Evolutionary conservation across 495 filamentous ascomycete species (phyloP).

Genomic region (Podospora sp.): DNA sequence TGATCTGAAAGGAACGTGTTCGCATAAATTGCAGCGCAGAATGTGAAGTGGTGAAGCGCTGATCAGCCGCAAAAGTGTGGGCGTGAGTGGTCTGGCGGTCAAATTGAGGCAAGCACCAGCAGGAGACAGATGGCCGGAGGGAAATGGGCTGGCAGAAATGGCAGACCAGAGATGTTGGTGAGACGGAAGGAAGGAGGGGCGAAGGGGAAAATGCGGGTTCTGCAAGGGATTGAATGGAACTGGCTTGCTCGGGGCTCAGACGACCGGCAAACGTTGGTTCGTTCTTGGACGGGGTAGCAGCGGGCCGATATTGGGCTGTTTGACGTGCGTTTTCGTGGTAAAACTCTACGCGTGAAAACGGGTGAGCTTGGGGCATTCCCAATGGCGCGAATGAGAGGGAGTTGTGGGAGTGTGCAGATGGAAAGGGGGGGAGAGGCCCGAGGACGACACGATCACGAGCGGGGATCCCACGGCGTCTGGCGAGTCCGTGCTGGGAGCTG

Average conservation of each 20-base stretch:
- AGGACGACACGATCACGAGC: constrained; percentile 13
- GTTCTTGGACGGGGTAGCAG: constrained; percentile 25
- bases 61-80: constrained; percentile 11
- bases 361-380: constrained; percentile 18
- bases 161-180: constrained; percentile 25
- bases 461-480: constrained; percentile 17
- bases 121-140: constrained; percentile 24
- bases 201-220: background rate
- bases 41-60: constrained; percentile 26
- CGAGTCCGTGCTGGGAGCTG: background rate
- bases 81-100: constrained; percentile 27
- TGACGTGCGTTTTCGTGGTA: constrained; percentile 41
- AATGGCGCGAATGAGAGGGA: too few relatives aligned
- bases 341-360: constrained; percentile 36
- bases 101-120: constrained; percentile 35
- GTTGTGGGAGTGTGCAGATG: too few relatives aligned
- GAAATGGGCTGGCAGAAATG: constrained; percentile 25
- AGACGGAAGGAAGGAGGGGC: constrained; percentile 12
- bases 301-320: constrained; percentile 31
- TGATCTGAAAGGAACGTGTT: background rate
- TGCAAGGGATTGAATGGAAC: constrained; percentile 29
- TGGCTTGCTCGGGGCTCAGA: constrained; percentile 38
- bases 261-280: constrained; percentile 8
- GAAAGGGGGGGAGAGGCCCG: constrained; percentile 9
- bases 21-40: constrained; percentile 9